Evolutionary conservation across 768 basidiomycete genomes (phyloP), one percentile per base, ranked within the genome.

Genomic region (Calocera viscosa): DNA sequence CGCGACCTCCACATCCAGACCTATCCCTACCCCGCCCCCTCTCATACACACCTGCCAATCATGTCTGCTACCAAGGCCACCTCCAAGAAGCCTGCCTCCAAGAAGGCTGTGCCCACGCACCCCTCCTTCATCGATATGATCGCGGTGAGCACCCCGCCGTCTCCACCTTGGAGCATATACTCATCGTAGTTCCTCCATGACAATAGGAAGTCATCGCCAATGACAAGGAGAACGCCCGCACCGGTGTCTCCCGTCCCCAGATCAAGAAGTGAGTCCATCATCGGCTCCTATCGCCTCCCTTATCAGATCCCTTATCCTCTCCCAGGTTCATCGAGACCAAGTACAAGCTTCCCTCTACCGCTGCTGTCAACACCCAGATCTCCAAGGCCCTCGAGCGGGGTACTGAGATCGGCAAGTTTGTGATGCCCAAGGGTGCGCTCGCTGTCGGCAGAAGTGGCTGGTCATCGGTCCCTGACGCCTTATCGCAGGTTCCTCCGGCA

Each of bases 341-440:
- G 72, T 96, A 94, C 81, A 86, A 86, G 72, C 79, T 96, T 66
- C 83, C 86, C 71, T 88, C 93, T 69, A 87, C 86, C 65, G 80
- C 87, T 67, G 84, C 90, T 24, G 91, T 94, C 78, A 82, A 80
- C 72, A 84, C 83, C 49, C 87, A 90, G 77, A 83, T 97, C 72
- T 83, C 87, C 68, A 86, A 82, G 71, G 92, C 94, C 66, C 87
- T 98, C 74, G 78, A 83, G 65, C 78, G 82, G n/a, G 93, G 94
- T 66, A 84, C 83, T 38, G 89, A 93, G 73, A 91, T 89, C 76
- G 85, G 86, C 65, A 79, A 87, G 70, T 94, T 98, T 76, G 79
- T 85, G 30, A 82, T 95, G 39, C 94, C 94, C 72, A 95, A 94
- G 82, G 94, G 94, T 69, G 86, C 73, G 72, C 69, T 69, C 24